Conservation (phyloP, 2,329 filamentous ascomycete species). For the Onygenales sp. region DNA sequence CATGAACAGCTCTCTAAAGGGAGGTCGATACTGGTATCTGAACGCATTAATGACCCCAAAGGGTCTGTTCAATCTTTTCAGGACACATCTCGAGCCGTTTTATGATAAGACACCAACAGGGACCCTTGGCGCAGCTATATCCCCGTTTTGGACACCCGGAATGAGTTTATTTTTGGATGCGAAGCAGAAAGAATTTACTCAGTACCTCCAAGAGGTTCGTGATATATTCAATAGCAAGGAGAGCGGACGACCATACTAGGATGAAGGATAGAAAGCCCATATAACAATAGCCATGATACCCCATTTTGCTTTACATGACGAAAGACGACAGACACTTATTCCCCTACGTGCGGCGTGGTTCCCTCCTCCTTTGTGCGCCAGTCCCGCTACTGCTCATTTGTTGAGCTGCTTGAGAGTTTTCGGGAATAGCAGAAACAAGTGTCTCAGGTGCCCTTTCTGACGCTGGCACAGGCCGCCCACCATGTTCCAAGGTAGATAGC, state of each 20-base stretch:
- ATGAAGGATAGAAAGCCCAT: neutral
- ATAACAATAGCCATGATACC: neutral
- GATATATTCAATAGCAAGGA: conserved; percentile 6
- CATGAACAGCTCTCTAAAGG: conserved; percentile 3
- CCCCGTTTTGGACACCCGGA: conserved; percentile 7
- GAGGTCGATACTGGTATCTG: conserved; percentile 9
- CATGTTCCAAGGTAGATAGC: conserved; percentile 1
- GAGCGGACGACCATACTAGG: neutral
- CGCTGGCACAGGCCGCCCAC: neutral
- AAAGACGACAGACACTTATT: neutral
- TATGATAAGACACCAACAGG: conserved; percentile 1
- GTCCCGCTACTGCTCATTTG: conserved; percentile 3
- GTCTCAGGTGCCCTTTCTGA: conserved; percentile 1
- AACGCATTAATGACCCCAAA: conserved; percentile 7
- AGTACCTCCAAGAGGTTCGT: conserved; percentile 5
- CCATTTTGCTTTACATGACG: neutral
- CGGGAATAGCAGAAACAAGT: neutral
- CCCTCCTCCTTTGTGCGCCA: neutral
- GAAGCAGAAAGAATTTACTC: conserved; percentile 1
- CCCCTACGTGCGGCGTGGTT: neutral
- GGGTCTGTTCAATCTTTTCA: conserved; percentile 6
- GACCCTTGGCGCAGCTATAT: neutral
- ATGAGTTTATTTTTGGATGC: conserved; percentile 7
- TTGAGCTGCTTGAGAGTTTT: conserved; percentile 1
- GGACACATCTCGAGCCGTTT: neutral